Evolutionary conservation across 2,329 filamentous ascomycete species (phyloP).

Genomic region (Pezicula neosporulosa): DNA sequence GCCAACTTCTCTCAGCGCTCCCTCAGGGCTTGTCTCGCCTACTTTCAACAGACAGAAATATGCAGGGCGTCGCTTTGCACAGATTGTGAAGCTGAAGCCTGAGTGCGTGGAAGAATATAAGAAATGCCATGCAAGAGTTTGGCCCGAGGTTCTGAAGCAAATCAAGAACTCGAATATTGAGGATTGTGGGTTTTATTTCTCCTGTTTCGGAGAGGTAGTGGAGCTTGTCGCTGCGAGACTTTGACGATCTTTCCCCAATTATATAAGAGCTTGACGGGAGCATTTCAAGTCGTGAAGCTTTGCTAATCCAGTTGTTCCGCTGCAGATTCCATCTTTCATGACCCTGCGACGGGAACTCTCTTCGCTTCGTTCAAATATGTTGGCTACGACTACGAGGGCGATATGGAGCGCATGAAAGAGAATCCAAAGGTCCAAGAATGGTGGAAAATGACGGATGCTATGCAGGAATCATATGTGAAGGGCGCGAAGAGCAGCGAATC

Average conservation of each 20-base stretch:
- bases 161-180: constrained; percentile 72
- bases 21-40: background rate
- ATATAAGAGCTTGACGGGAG: background rate
- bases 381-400: constrained; percentile 67
- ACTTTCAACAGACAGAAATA: constrained; percentile 26
- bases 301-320: background rate
- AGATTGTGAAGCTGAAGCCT: constrained; percentile 70
- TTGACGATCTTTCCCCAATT: background rate
- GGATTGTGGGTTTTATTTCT: constrained; percentile 54
- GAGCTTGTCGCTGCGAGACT: background rate
- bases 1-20: constrained; percentile 12
- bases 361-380: constrained; percentile 78
- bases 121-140: constrained; percentile 68
- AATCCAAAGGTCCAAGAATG: constrained; percentile 73
- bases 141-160: constrained; percentile 74
- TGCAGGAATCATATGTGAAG: constrained; percentile 63
- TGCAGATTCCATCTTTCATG: constrained; percentile 70
- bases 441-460: constrained; percentile 78
- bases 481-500: constrained; percentile 56
- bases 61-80: constrained; percentile 57
- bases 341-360: constrained; percentile 57
- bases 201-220: background rate
- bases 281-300: background rate
- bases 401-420: constrained; percentile 73
- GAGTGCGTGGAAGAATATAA: constrained; percentile 68